Conservation (phyloP, 2,329 filamentous ascomycete species). For the Pezizomycotina sp. region DNA sequence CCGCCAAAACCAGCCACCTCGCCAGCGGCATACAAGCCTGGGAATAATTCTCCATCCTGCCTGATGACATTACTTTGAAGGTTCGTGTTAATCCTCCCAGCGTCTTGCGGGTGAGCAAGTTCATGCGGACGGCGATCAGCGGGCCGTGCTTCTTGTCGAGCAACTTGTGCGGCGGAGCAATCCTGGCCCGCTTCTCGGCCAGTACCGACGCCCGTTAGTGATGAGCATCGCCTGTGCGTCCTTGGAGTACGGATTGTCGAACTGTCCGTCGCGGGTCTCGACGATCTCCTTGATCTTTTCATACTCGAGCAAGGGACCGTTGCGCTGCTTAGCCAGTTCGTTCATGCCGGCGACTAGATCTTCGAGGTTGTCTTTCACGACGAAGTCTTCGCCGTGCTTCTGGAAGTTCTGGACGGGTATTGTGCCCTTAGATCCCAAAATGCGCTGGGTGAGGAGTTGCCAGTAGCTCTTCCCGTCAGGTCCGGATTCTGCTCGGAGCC, state of each 20-base stretch:
- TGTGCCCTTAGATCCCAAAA: conserved; percentile 39
- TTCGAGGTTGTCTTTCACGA: conserved; percentile 40
- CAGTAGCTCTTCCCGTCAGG: conserved; percentile 42
- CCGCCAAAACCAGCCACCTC: conserved; percentile 46
- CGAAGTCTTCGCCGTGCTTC: conserved; percentile 43
- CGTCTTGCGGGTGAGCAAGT: conserved; percentile 45
- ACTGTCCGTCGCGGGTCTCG: conserved; percentile 39
- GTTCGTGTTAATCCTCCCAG: conserved; percentile 46
- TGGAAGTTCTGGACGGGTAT: conserved; percentile 42
- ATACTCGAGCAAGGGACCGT: conserved; percentile 36
- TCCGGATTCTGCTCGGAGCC: conserved; percentile 49
- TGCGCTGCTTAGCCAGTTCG: conserved; percentile 34
- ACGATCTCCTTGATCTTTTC: conserved; percentile 34
- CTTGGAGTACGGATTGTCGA: conserved; percentile 42
- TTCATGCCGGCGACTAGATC: conserved; percentile 45
- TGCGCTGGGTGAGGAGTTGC: conserved; percentile 35
- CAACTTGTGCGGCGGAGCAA: conserved; percentile 39
- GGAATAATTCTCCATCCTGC: conserved; percentile 35
- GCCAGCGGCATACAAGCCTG: conserved; percentile 43
- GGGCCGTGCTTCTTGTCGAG: conserved; percentile 41
- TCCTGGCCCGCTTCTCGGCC: conserved; percentile 37
- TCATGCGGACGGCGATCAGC: conserved; percentile 44
- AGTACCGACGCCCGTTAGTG: conserved; percentile 40
- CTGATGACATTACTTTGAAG: conserved; percentile 40
- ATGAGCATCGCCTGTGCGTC: conserved; percentile 48